Evolutionary conservation across 371 early-diverging fungal genomes (phyloP).

Genomic region (Phascolomyces articulosus): DNA sequence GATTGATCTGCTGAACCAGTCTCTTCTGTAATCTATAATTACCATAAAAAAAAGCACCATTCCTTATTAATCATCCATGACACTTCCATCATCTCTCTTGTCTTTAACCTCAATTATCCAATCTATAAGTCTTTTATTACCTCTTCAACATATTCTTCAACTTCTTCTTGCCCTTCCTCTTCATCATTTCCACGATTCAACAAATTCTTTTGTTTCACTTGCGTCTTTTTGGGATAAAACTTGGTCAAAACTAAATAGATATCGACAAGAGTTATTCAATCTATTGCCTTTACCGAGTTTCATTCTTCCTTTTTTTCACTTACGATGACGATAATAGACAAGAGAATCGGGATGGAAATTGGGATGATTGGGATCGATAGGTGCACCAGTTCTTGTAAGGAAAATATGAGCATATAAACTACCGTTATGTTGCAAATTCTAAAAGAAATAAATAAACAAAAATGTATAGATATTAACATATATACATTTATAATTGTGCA

Average conservation of each 20-base stretch:
- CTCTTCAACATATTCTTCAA: conserved; percentile 3
- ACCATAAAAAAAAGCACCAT: no score
- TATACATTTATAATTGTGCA: no score
- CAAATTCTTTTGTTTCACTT: conserved; percentile 71
- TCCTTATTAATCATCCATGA: no score
- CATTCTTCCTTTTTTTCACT: conserved; percentile 4
- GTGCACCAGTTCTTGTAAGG: conserved; percentile 53
- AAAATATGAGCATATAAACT: conserved; percentile 84
- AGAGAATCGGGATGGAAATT: conserved; percentile 42
- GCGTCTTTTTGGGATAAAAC: conserved; percentile 66
- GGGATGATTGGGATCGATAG: conserved; percentile 55
- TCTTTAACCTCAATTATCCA: no score
- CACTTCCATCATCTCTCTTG: no score
- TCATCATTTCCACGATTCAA: conserved; percentile 51
- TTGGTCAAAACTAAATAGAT: conserved; percentile 65
- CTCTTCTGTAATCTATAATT: not conserved
- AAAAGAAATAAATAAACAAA: not conserved
- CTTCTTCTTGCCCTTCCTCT: conserved; percentile 22
- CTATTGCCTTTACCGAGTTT: not conserved
- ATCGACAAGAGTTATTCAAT: not conserved
- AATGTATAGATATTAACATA: no score
- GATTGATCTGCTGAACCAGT: conserved; percentile 14
- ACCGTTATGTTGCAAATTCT: conserved; percentile 80
- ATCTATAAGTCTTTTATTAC: not conserved
- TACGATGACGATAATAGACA: conserved; percentile 64